Evolutionary conservation across 371 early-diverging fungal species (phyloP), one percentile per base, ranked within the genome.

Genomic region (Syncephalastrum contaminatum): DNA sequence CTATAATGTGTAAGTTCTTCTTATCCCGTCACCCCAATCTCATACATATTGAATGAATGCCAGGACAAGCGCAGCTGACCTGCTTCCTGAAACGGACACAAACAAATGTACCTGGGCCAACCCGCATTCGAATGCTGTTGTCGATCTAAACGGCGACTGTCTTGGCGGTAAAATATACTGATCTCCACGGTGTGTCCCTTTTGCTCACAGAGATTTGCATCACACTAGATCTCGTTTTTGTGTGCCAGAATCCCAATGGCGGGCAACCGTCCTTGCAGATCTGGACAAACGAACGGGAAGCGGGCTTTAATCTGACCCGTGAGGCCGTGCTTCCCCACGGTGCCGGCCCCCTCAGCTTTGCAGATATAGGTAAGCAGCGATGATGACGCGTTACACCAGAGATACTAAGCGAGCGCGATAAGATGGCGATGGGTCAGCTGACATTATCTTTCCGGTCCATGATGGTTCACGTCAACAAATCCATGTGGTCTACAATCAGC

Each of bases 61-160:
- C 48, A 75, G 77, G 39, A 69, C 66, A 10, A 66, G 73, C 8
- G 69, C 73, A 8, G 48, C 58, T 12, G 48, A 53, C 2, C 15
- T 64, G 2, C 58, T 73, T 47, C 64, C 73, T 21, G 47, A 57
- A 43, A 25, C 45, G 12, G 48, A 56, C 7, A 56, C 67, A 3
- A 59, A 66, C 14, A 62, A 77, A 24, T 96, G 97, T 70, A 68
- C 56, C 25, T 81, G 90, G 41, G 67, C 89, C 10, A 64, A 82
- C 52, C 92, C 91, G 4, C 94, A 96, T 64, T 93, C 93, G 0
- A 94, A 88, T 66, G 95, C 93, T 1, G 94, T 95, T 72, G 66
- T 95, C 0, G 97, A 96, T 67, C 60, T 96, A 21, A 77, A 96
- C 62, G 96, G 96, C 22, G 97, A 96, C 73, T 96, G 97, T 64